Evolutionary conservation across 257 asterid genomes (phyloP).

Genomic region (Scutellaria galericulata): DNA sequence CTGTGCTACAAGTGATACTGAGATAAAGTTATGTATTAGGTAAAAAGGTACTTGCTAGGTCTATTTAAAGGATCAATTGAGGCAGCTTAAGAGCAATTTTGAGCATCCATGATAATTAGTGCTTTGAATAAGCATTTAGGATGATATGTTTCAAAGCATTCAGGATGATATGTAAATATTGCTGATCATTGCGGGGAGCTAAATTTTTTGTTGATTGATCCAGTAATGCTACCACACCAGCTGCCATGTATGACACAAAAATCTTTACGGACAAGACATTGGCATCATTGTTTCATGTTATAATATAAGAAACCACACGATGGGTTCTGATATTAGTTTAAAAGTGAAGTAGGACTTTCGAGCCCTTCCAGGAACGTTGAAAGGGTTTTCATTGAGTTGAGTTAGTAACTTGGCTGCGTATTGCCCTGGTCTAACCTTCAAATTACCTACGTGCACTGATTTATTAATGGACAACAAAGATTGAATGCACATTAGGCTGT

Average conservation of each 20-base stretch:
- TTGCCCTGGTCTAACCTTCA: slow-evolving; percentile 8
- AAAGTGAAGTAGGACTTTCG: not conserved
- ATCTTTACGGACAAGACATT: not conserved
- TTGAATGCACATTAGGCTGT: slow-evolving; percentile 7
- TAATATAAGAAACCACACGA: not conserved
- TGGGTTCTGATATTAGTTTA: slow-evolving; percentile 7
- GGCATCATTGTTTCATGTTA: not conserved
- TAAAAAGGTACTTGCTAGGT: not conserved
- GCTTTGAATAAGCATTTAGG: not conserved
- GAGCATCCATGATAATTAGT: not conserved
- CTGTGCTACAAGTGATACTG: not conserved
- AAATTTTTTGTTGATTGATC: not conserved
- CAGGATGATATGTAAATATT: not conserved
- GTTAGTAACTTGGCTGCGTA: not conserved
- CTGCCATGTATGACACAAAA: not conserved
- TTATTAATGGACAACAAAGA: not conserved
- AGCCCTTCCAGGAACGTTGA: slow-evolving; percentile 6
- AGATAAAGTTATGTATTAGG: not conserved
- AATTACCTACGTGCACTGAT: not conserved
- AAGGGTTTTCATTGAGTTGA: not conserved
- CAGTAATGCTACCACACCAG: not conserved
- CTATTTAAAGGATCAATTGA: not conserved
- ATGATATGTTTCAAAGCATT: not conserved
- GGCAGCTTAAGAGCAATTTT: not conserved
- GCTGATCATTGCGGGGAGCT: not conserved